Conservation (phyloP, 2,329 filamentous ascomycete genomes). For the Trichoderma sp. region DNA sequence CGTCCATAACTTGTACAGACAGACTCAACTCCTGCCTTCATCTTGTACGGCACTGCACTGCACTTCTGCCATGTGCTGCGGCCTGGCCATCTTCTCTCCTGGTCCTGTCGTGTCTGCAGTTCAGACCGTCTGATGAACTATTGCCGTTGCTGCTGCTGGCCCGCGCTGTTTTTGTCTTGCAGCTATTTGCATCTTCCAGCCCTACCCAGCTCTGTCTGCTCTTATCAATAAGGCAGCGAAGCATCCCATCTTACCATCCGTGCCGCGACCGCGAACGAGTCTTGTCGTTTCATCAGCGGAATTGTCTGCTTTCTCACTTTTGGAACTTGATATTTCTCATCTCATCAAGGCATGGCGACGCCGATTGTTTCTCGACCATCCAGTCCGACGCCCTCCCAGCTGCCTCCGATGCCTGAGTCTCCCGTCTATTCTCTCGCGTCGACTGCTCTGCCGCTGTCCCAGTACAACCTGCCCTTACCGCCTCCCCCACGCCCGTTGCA, state of each 20-base stretch:
- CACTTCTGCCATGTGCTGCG: conserved; percentile 5
- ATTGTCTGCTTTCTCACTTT: background rate
- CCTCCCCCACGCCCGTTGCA: conserved; percentile 59
- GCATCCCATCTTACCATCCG: background rate
- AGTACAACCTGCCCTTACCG: conserved; percentile 61
- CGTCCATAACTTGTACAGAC: background rate
- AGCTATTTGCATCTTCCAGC: background rate
- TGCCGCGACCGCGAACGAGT: background rate
- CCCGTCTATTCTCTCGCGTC: conserved; percentile 65
- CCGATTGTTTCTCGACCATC: conserved; percentile 37
- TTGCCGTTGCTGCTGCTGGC: background rate
- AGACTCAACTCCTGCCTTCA: background rate
- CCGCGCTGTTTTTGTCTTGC: background rate
- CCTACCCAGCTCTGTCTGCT: background rate
- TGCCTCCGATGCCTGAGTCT: conserved; percentile 62
- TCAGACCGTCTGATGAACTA: background rate
- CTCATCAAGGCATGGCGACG: conserved; percentile 11
- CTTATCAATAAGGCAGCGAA: conserved; percentile 10
- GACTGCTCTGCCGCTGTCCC: conserved; percentile 60
- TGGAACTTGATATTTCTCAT: background rate
- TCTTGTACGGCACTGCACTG: background rate
- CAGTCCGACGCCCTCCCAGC: conserved; percentile 56
- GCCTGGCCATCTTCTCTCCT: background rate
- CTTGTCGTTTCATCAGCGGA: background rate
- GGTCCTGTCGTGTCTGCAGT: background rate